Evolutionary conservation across 345 rosid genomes (phyloP), one percentile per base, ranked within the genome.

Genomic region (Hirschfeldia incana): DNA sequence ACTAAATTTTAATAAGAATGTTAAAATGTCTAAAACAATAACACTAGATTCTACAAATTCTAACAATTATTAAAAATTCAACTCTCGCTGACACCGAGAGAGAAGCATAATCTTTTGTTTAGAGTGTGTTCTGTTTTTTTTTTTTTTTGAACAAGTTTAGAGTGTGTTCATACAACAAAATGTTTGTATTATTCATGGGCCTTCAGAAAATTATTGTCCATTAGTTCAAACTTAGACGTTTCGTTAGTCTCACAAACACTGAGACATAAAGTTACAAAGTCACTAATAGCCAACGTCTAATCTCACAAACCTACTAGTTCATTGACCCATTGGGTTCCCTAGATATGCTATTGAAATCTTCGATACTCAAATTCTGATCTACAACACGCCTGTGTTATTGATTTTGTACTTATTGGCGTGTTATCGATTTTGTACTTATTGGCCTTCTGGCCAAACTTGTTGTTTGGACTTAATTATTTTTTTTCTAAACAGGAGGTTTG

Each of bases 311-410:
- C 57, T 5, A 17, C 62, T 21, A 58, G 62, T 3, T 2, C 6
- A 3, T 58, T 62, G 76, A 63, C 36, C 49, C 64, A 34, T 74
- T 51, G 71, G 69, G 46, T 62, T 46, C 69, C 33, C 8, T 61
- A 7, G 46, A 29, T 68, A 46, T 46, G 53, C 53, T 11, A 46
- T 13, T 4, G 13, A 42, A 36, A 36, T 36, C 42, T 1, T 36
- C 12, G 4, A 30, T 30, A 63, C 44, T 29, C 12, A 44, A 62
- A 62, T 15, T 29, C 4, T 32, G 32, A 58, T 58, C 32, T 32
- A 36, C 51, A 65, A 33, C 15, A 36, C 17, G 6, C 36, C 15
- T 28, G 57, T 57, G 66, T 65, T 55, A 26, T 3, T 67, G 27
- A 67, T 30, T 65, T 28, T 21, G 37, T 58, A 28, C 6, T 16